These are phyloP conservation scores for Myxozyma vanderwaltii DNA, from an alignment of 805 yeast species.

Conservation along the genomic window DNA sequence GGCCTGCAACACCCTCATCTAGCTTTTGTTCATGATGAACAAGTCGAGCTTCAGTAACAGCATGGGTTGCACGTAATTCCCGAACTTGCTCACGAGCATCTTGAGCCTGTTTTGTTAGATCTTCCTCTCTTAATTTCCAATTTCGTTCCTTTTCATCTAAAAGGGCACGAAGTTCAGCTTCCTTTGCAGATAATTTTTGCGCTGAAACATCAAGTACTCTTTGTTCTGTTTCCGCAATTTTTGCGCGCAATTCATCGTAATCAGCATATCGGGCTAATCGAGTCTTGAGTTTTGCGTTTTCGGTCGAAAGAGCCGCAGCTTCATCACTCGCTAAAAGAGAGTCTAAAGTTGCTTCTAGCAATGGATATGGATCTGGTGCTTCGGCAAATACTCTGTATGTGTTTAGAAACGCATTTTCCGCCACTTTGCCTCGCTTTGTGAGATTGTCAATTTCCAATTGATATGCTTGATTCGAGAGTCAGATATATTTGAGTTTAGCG, in stretches of 20 bases:
- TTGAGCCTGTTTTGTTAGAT: conserved; percentile 53
- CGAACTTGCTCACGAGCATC: conserved; percentile 59
- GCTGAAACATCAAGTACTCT: conserved; percentile 58
- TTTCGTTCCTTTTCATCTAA: conserved; percentile 73
- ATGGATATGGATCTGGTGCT: conserved; percentile 90
- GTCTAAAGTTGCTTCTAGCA: conserved; percentile 69
- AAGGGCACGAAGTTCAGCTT: conserved; percentile 66
- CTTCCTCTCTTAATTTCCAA: conserved; percentile 63
- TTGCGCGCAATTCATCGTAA: conserved; percentile 70
- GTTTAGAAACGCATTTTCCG: conserved; percentile 73
- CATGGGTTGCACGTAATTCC: conserved; percentile 65
- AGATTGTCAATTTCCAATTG: conserved; percentile 85
- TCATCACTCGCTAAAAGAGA: conserved; percentile 61
- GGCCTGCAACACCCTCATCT: conserved; percentile 35
- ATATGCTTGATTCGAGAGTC: conserved; percentile 57
- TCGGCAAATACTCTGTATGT: conserved; percentile 78
- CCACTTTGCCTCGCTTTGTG: conserved; percentile 72
- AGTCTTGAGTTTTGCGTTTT: conserved; percentile 51
- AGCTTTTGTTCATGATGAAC: conserved; percentile 27
- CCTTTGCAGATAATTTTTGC: conserved; percentile 65
- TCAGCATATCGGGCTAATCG: conserved; percentile 69
- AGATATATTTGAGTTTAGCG: no score
- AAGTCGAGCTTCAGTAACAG: conserved; percentile 63
- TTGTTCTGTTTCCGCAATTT: conserved; percentile 62
- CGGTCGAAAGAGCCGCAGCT: conserved; percentile 53